These are phyloP conservation scores for Rhodamnia argentea DNA, from an alignment of 345 rosid genomes.

Conservation along the genomic window DNA sequence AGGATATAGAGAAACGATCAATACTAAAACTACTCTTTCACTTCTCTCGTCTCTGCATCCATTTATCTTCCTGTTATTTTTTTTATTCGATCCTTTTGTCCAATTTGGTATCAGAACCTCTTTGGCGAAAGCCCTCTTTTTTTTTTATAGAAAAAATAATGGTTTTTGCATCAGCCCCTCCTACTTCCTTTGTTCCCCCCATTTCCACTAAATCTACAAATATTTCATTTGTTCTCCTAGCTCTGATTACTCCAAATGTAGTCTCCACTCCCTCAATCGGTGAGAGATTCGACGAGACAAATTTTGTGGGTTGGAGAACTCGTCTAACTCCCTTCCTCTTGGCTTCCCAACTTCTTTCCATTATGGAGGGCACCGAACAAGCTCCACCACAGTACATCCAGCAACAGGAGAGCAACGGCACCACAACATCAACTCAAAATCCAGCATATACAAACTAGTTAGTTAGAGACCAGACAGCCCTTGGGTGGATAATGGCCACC, in stretches of 20 bases:
- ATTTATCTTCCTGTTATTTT: too few species aligned
- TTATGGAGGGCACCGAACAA: not conserved
- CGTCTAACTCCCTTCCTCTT: not conserved
- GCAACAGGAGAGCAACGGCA: not conserved
- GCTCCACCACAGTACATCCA: not conserved
- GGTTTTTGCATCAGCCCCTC: not conserved
- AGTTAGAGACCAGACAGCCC: not conserved
- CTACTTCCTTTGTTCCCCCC: not conserved
- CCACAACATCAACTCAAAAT: not conserved
- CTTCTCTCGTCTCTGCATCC: too few species aligned
- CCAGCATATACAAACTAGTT: not conserved
- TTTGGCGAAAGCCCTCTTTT: not conserved
- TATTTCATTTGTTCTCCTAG: not conserved
- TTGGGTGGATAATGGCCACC: not conserved
- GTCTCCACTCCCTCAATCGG: not conserved
- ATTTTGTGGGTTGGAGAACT: not conserved
- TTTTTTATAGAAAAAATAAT: not conserved
- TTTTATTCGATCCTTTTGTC: too few species aligned
- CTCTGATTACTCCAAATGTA: not conserved
- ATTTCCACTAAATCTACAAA: not conserved
- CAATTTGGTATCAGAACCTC: not conserved
- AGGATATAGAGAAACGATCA: too few species aligned
- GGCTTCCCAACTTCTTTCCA: not conserved
- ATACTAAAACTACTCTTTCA: too few species aligned
- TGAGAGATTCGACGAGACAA: not conserved